A percentile compares a stretch with the other conserved stretches of the same genome.
Evolutionary conservation across 2,329 filamentous ascomycete species (phyloP).

Genomic region (Arthrobotrys sphaeroides): DNA sequence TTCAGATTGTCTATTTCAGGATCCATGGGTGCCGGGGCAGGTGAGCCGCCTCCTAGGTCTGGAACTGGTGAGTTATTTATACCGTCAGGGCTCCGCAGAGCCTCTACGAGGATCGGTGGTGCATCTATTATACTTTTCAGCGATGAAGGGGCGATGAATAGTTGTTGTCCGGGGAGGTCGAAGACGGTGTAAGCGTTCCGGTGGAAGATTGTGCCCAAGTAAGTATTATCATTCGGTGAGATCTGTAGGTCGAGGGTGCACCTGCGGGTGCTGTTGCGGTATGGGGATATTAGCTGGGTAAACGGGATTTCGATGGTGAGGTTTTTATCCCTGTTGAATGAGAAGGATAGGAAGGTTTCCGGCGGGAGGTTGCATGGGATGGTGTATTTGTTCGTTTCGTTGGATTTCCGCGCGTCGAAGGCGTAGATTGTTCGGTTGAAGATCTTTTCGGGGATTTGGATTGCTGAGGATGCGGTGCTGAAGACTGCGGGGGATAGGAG

Average conservation of each 20-base stretch:
- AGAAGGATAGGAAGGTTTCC: background rate
- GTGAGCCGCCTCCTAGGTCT: background rate
- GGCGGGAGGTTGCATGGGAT: background rate
- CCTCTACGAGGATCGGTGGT: background rate
- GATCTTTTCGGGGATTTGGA: background rate
- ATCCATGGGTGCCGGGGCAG: background rate
- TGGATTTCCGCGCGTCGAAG: background rate
- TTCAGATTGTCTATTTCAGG: too few relatives aligned
- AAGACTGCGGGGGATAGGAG: too few relatives aligned
- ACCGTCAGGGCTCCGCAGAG: background rate
- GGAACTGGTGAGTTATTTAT: background rate
- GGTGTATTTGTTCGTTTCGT: background rate
- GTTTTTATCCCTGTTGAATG: background rate
- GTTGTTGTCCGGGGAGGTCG: background rate
- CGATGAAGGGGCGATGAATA: background rate
- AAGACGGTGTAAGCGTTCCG: background rate
- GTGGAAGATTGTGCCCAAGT: background rate
- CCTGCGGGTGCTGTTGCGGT: background rate
- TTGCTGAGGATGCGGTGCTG: background rate
- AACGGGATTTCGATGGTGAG: background rate
- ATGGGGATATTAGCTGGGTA: background rate
- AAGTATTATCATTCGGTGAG: background rate
- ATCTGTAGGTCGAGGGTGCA: background rate
- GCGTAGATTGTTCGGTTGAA: background rate
- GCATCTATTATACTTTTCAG: background rate